Evolutionary conservation across 139 green algal genomes (phyloP).

Genomic region (Trebouxia sp.): DNA sequence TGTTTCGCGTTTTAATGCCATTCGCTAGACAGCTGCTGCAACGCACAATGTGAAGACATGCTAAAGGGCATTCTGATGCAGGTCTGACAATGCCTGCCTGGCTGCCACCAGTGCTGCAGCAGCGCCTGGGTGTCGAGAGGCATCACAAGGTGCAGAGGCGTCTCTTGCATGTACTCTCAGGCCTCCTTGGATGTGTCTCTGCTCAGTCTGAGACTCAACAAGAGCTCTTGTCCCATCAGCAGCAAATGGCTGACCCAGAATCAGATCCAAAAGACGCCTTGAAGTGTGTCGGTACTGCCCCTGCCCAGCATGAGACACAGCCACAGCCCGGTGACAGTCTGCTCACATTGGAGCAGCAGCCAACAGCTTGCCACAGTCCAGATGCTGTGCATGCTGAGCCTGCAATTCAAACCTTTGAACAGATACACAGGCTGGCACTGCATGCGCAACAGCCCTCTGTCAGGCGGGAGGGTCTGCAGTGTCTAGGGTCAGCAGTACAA

Average conservation of each 20-base stretch:
- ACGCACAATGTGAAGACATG: no score
- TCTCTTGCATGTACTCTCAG: slow-evolving; percentile 32
- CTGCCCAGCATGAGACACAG: neutral
- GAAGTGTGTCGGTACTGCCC: no score
- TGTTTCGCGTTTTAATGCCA: no score
- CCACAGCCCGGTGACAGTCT: neutral
- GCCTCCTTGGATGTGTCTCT: no score
- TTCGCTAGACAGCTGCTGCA: no score
- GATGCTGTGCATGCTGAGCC: neutral
- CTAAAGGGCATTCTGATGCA: no score
- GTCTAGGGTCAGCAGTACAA: neutral
- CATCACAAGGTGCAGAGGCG: slow-evolving; percentile 36
- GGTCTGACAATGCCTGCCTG: neutral
- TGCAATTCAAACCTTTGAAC: neutral
- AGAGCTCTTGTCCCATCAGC: no score
- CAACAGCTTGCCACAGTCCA: no score
- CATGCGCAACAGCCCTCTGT: neutral
- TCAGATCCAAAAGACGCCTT: no score
- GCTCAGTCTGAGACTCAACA: no score
- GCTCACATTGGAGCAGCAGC: no score
- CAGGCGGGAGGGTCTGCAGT: neutral
- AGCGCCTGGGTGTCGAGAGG: neutral
- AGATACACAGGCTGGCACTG: neutral
- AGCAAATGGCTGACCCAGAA: no score
- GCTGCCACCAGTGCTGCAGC: slow-evolving; percentile 38